Percentiles rank a stretch among this genome's conserved stretches.
Conservation (phyloP, 257 asterid species). For the Euphrasia confusa region DNA sequence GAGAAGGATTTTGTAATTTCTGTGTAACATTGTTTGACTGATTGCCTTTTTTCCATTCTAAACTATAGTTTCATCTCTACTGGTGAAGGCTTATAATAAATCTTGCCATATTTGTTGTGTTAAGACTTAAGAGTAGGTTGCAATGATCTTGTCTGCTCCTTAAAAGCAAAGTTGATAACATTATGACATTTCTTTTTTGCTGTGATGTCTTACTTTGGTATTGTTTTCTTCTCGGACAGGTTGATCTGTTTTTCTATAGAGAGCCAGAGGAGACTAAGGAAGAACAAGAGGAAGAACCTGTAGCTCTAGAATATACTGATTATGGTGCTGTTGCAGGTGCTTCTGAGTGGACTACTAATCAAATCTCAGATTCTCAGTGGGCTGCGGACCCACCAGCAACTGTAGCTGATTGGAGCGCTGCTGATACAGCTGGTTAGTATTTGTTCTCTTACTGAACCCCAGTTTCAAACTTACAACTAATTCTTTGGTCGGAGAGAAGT, state of each 20-base stretch:
- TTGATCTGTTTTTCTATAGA: conserved; percentile 32
- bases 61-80: neutral
- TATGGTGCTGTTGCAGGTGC: conserved; percentile 28
- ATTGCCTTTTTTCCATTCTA: neutral
- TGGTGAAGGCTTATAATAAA: neutral
- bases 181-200: neutral
- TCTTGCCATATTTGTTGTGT: neutral
- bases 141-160: no score
- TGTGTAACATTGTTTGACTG: neutral
- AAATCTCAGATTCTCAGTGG: conserved; percentile 47
- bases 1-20: neutral
- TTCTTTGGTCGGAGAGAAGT: neutral
- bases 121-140: neutral
- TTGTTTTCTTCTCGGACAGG: conserved; percentile 23
- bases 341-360: conserved; percentile 43
- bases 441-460: neutral
- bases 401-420: conserved; percentile 31
- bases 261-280: no score
- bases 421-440: conserved; percentile 36
- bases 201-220: neutral
- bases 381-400: conserved; percentile 26
- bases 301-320: conserved; percentile 36
- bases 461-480: neutral
- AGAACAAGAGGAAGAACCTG: conserved; percentile 36
- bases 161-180: neutral